Conservation (phyloP, 768 basidiomycete genomes). For the Chalciporus sphaerocephalus region DNA sequence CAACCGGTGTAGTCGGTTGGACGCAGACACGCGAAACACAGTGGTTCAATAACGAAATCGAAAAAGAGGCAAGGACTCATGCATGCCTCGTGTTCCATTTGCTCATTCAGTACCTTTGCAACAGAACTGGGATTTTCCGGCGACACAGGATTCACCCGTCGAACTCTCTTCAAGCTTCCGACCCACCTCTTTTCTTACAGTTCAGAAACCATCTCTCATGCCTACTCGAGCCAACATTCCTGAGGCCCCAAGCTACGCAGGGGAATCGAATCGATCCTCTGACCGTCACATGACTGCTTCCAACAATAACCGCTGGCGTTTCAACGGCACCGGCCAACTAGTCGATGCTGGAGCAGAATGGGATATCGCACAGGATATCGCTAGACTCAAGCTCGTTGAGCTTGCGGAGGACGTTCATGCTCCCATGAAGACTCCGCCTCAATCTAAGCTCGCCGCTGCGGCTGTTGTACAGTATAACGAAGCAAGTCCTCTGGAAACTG, state of each 20-base stretch:
- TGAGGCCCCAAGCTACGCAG: slow-evolving; percentile 18
- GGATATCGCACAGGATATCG: slow-evolving; percentile 72
- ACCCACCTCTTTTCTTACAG: slow-evolving; percentile 27
- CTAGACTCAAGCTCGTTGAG: slow-evolving; percentile 64
- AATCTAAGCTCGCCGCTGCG: slow-evolving; percentile 52
- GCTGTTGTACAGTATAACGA: slow-evolving; percentile 57
- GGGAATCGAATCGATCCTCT: slow-evolving; percentile 30
- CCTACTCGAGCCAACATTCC: slow-evolving; percentile 38
- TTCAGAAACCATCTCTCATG: slow-evolving; percentile 45
- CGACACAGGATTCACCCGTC: slow-evolving; percentile 37
- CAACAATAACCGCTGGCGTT: slow-evolving; percentile 54
- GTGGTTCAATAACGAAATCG: slow-evolving; percentile 31
- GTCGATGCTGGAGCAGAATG: slow-evolving; percentile 58
- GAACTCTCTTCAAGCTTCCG: slow-evolving; percentile 33
- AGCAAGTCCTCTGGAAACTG: slow-evolving; percentile 67
- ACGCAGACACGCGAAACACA: slow-evolving; percentile 42
- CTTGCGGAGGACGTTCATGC: slow-evolving; percentile 45
- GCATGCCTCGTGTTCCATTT: slow-evolving; percentile 23
- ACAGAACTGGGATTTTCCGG: slow-evolving; percentile 47
- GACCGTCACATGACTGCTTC: slow-evolving; percentile 38
- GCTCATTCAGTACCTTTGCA: slow-evolving; percentile 14
- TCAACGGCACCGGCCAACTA: slow-evolving; percentile 60
- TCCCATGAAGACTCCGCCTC: slow-evolving; percentile 63
- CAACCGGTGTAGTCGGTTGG: slow-evolving; percentile 43
- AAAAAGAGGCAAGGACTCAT: slow-evolving; percentile 42